phyloP scores from a whole-genome alignment of 83 land plant species.

The Isoetes engelmannii region DNA sequence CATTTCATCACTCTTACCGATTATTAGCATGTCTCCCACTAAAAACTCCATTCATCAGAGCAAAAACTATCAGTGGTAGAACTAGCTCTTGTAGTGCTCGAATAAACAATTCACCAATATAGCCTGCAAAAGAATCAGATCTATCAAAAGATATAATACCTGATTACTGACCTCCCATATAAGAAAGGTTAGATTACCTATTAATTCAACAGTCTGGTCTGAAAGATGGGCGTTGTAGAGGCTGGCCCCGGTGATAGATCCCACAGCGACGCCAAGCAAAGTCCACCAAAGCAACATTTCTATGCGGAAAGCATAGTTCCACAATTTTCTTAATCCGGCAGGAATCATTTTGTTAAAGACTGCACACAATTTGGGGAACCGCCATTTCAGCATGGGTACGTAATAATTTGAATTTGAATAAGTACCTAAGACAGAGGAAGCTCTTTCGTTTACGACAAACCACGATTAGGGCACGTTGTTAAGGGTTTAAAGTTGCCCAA shows the following conservation, averaged over 20 bases:
- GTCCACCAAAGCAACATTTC: slow-evolving; percentile 36
- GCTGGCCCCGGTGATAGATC: slow-evolving; percentile 19
- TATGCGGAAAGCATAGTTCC: slow-evolving; percentile 10
- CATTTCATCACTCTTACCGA: slow-evolving; percentile 17
- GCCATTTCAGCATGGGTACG: no score
- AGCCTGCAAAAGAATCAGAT: slow-evolving; percentile 14
- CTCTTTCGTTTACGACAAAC: no score
- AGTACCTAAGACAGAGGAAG: no score
- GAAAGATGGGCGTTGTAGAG: slow-evolving; percentile 25
- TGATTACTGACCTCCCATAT: no score
- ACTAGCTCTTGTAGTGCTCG: slow-evolving; percentile 41
- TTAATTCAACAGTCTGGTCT: slow-evolving; percentile 22
- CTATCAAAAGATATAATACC: no score
- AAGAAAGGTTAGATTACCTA: slow-evolving; percentile 11
- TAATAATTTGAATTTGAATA: no score
- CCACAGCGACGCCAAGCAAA: slow-evolving; percentile 30
- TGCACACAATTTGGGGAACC: no score
- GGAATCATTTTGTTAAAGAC: no score
- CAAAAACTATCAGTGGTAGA: slow-evolving; percentile 37
- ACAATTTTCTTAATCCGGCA: no score
- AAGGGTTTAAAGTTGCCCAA: no score
- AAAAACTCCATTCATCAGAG: slow-evolving; percentile 41
- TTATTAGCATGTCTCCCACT: slow-evolving; percentile 26
- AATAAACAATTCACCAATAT: slow-evolving; percentile 40
- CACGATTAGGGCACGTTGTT: no score